Evolutionary conservation across 2,329 filamentous ascomycete species (phyloP).

Genomic region (Ambrosiella cleistominuta): DNA sequence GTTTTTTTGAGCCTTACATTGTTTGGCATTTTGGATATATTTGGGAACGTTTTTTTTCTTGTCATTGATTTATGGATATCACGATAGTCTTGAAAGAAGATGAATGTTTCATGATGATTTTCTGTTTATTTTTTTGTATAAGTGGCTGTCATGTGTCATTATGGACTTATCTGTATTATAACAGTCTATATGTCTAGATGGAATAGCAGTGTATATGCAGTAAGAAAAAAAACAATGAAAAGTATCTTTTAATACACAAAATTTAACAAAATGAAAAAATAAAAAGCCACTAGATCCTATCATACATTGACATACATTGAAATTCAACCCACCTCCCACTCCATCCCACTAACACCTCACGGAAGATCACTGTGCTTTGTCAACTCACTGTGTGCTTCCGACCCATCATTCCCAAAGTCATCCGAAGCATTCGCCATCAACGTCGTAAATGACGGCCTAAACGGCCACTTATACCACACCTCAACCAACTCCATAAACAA

Average conservation of each 20-base stretch:
- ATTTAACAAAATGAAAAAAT: background rate
- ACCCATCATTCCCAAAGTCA: slow-evolving; percentile 12
- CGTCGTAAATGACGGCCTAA: slow-evolving; percentile 32
- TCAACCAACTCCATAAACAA: slow-evolving; percentile 42
- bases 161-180: too few species aligned
- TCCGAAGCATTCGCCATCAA: slow-evolving; percentile 27
- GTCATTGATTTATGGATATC: too few species aligned
- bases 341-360: background rate
- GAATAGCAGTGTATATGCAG: too few species aligned
- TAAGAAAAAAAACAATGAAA: too few species aligned
- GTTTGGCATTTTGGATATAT: background rate
- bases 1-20: background rate
- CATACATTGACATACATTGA: background rate
- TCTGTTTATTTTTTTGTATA: too few species aligned
- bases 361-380: background rate
- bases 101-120: too few species aligned
- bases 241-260: too few species aligned
- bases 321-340: background rate
- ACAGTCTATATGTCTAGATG: too few species aligned
- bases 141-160: too few species aligned
- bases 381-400: background rate
- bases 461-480: slow-evolving; percentile 50
- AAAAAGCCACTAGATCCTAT: background rate
- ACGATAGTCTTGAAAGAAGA: too few species aligned
- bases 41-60: background rate